phyloP scores from a whole-genome alignment of 2,329 filamentous ascomycete genomes.

The Pseudogymnoascus sp. region DNA sequence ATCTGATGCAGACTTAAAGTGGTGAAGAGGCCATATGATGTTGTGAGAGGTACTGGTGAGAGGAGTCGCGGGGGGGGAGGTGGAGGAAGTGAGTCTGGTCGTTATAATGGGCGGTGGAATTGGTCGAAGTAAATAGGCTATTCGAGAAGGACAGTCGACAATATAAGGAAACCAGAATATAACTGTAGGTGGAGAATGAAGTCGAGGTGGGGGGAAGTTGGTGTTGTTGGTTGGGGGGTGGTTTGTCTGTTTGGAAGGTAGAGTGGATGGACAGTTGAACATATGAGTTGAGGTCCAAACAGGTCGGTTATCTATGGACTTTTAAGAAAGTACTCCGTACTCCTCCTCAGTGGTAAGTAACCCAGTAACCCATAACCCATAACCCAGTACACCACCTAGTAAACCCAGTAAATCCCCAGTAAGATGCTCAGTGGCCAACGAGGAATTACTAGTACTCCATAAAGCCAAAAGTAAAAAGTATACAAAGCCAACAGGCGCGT shows the following conservation, averaged over 20 bases:
- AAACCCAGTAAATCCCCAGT: not conserved
- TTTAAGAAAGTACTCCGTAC: not conserved
- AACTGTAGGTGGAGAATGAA: constrained; percentile 3
- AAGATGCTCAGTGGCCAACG: not conserved
- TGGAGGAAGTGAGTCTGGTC: not conserved
- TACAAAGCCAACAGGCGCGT: not conserved
- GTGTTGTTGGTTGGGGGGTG: not conserved
- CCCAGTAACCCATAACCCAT: not conserved
- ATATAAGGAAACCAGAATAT: constrained; percentile 6
- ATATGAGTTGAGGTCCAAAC: constrained; percentile 8
- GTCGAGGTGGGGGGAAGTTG: not conserved
- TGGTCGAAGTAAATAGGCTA: constrained; percentile 7
- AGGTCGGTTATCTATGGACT: constrained; percentile 2
- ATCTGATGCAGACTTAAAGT: not conserved
- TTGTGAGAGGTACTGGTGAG: not conserved
- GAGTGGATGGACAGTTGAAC: not conserved
- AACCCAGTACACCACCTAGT: not conserved
- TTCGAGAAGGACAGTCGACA: constrained; percentile 8
- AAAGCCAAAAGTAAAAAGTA: not conserved
- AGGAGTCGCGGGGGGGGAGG: not conserved
- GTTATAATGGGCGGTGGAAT: not conserved
- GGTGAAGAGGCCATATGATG: not conserved
- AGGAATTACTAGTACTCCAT: not conserved
- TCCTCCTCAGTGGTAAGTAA: not conserved
- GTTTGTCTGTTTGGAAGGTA: constrained; percentile 5